These are phyloP conservation scores for Capsella bursapastoris DNA, from an alignment of 345 rosid species.

Conservation along the genomic window DNA sequence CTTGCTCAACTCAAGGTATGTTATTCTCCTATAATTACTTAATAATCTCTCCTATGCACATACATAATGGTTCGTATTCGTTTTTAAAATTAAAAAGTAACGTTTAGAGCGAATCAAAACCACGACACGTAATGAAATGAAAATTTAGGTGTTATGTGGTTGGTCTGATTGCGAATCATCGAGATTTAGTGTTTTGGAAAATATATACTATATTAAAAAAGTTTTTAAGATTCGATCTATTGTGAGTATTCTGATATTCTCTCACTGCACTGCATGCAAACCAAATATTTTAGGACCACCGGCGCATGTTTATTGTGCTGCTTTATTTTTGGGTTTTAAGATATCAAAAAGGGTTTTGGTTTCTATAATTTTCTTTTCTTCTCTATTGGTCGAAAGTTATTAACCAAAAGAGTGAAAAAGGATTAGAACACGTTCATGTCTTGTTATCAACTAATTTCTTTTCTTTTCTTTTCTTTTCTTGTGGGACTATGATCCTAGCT, in stretches of 20 bases:
- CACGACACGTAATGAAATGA: constrained; percentile 26
- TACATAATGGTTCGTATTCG: neutral
- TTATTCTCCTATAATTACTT: neutral
- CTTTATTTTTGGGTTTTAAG: constrained; percentile 24
- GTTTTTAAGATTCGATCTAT: constrained; percentile 26
- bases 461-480: neutral
- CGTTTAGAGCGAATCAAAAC: constrained; percentile 9
- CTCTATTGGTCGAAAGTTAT: neutral
- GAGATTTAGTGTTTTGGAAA: constrained; percentile 28
- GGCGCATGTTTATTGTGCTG: constrained; percentile 29
- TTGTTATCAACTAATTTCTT: constrained; percentile 1
- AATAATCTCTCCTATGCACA: neutral
- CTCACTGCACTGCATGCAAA: constrained; percentile 39
- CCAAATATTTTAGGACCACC: constrained; percentile 30
- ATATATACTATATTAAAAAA: neutral
- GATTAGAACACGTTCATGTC: constrained; percentile 16
- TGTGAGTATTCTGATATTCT: neutral
- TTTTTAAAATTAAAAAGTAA: neutral
- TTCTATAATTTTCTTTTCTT: neutral
- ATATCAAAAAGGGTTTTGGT: constrained; percentile 26
- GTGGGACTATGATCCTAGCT: neutral
- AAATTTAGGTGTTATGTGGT: constrained; percentile 41
- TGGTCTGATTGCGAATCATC: constrained; percentile 38
- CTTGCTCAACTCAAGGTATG: constrained; percentile 85
- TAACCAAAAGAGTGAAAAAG: constrained; percentile 5